A percentile compares a stretch with the other conserved stretches of the same genome.
phyloP scores from a whole-genome alignment of 257 asterid species.

The Solanum dulcamara region DNA sequence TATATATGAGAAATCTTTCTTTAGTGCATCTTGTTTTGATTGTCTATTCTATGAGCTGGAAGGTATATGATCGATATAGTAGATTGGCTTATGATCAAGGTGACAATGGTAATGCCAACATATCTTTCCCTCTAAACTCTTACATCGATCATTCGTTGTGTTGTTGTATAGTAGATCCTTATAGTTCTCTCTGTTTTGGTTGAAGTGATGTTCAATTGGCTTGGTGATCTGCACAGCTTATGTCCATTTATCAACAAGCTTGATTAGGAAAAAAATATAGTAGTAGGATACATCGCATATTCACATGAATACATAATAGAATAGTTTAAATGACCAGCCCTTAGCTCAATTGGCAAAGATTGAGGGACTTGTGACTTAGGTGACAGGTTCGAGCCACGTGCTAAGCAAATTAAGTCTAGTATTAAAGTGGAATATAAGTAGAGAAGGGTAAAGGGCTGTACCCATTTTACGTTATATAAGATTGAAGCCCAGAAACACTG shows the following conservation, averaged over 20 bases:
- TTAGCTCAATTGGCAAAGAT: not conserved
- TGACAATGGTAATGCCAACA: not conserved
- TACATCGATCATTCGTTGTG: not conserved
- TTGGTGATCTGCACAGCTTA: not conserved
- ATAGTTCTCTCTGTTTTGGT: not conserved
- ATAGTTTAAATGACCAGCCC: not conserved
- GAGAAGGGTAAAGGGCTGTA: not conserved
- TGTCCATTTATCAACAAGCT: not conserved
- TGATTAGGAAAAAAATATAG: not conserved
- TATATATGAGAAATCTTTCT: not conserved
- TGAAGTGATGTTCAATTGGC: not conserved
- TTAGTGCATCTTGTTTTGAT: not conserved
- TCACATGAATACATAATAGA: not conserved
- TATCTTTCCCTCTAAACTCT: not conserved
- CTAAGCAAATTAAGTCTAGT: not conserved
- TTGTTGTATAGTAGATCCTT: not conserved
- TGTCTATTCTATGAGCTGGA: not conserved
- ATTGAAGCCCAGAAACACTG: too few relatives aligned
- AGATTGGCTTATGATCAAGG: not conserved
- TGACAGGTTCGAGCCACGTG: not conserved
- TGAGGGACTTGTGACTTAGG: not conserved
- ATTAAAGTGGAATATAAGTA: not conserved
- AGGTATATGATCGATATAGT: not conserved
- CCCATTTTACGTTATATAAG: not conserved
- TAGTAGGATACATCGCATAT: not conserved